These are phyloP conservation scores for Parietaria judaica DNA, from an alignment of 306 rosid genomes.

Conservation along the genomic window DNA sequence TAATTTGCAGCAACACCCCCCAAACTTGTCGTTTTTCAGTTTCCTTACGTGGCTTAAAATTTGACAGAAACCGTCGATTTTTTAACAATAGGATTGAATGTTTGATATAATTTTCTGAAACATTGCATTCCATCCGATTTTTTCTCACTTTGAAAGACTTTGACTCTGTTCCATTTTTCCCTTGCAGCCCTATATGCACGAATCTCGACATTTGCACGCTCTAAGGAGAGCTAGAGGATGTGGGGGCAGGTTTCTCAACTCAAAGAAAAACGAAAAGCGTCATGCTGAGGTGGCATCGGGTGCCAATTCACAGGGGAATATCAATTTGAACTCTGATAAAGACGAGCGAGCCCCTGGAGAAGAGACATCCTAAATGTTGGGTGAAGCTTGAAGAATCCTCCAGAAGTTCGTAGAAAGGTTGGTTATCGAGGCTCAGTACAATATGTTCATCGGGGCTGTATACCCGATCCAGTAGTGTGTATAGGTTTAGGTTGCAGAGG, in stretches of 20 bases:
- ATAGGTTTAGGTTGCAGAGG: slow-evolving; percentile 47
- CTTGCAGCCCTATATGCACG: slow-evolving; percentile 91
- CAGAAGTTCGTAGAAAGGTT: slow-evolving; percentile 7
- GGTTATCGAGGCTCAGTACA: slow-evolving; percentile 23
- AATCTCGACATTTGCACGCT: slow-evolving; percentile 87
- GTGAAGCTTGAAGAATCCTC: slow-evolving; percentile 4
- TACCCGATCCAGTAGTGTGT: slow-evolving; percentile 38
- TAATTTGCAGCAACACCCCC: no score
- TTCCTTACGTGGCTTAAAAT: no score
- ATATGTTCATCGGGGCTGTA: slow-evolving; percentile 33
- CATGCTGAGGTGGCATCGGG: slow-evolving; percentile 42
- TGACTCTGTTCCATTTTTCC: slow-evolving; percentile 4
- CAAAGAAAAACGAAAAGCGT: slow-evolving; percentile 60
- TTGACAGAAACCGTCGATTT: no score
- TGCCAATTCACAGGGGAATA: slow-evolving; percentile 43
- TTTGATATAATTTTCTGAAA: neutral
- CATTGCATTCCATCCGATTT: neutral
- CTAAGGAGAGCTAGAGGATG: slow-evolving; percentile 84
- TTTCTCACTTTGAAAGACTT: neutral
- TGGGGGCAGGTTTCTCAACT: slow-evolving; percentile 85
- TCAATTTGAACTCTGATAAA: slow-evolving; percentile 58
- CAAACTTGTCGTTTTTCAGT: no score
- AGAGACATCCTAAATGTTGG: slow-evolving; percentile 33
- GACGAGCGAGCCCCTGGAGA: slow-evolving; percentile 48
- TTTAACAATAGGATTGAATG: no score